A percentile compares a stretch with the other conserved stretches of the same genome.
These are phyloP conservation scores for Centaurea solstitialis DNA, from an alignment of 129 eudicot genomes.

Conservation along the genomic window DNA sequence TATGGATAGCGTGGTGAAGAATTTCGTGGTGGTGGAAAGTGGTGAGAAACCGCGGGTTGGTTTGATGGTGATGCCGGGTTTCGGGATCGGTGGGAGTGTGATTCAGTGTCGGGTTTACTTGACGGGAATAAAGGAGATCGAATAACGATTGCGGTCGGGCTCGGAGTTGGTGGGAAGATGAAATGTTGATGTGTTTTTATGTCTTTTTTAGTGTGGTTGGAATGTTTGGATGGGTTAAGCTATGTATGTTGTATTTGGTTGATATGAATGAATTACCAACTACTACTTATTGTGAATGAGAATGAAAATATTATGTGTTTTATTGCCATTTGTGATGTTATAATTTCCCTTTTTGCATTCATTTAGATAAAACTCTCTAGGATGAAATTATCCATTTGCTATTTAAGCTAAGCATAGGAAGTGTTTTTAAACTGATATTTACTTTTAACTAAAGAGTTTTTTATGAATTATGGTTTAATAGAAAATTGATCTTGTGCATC, in stretches of 20 bases:
- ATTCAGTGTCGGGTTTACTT: constrained; percentile 89
- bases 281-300: constrained; percentile 26
- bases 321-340: neutral
- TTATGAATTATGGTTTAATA: too few species aligned
- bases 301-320: constrained; percentile 19
- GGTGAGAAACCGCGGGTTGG: constrained; percentile 73
- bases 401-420: too few species aligned
- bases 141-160: constrained; percentile 17
- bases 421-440: too few species aligned
- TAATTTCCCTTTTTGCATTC: neutral
- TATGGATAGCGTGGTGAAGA: constrained; percentile 82
- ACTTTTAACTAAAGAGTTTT: too few species aligned
- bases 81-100: constrained; percentile 75
- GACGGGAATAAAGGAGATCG: constrained; percentile 73
- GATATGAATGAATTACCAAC: constrained; percentile 12
- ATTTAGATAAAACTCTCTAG: too few species aligned
- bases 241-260: constrained; percentile 20
- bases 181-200: constrained; percentile 1
- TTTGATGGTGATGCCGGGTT: constrained; percentile 98
- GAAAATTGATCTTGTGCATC: too few species aligned
- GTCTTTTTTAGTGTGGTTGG: neutral
- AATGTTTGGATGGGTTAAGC: constrained; percentile 11
- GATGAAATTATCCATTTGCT: too few species aligned
- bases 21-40: constrained; percentile 50
- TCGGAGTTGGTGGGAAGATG: constrained; percentile 2